These are phyloP conservation scores for Sporothrix sp. DNA, from an alignment of 2,329 filamentous ascomycete genomes.

Conservation along the genomic window DNA sequence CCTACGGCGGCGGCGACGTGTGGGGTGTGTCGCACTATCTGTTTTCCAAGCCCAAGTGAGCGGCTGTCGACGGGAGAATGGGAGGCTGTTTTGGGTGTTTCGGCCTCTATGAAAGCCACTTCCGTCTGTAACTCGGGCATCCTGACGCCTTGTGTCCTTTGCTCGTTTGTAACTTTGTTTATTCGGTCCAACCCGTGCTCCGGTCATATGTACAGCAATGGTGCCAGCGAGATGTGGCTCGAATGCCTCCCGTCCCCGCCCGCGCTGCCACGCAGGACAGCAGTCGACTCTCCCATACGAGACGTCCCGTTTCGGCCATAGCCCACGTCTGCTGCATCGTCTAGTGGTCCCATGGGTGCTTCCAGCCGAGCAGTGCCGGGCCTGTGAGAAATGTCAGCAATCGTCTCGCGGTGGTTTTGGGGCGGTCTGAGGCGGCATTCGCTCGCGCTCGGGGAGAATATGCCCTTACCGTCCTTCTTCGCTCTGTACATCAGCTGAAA, in stretches of 20 bases:
- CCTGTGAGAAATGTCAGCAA: constrained; percentile 31
- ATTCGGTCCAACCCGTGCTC: background rate
- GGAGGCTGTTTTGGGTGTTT: background rate
- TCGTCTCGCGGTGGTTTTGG: background rate
- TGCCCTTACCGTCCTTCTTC: constrained; percentile 71
- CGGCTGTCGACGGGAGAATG: background rate
- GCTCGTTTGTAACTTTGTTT: background rate
- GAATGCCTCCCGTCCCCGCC: too few relatives aligned
- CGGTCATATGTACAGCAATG: constrained; percentile 5
- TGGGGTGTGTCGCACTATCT: constrained; percentile 61
- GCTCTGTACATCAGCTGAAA: constrained; percentile 84
- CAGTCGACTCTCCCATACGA: background rate
- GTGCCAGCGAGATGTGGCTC: too few relatives aligned
- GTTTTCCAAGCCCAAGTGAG: constrained; percentile 45
- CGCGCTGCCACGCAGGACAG: too few relatives aligned
- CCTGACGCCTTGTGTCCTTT: background rate
- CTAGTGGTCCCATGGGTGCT: constrained; percentile 94
- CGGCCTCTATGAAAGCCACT: too few relatives aligned
- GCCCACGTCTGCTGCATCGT: constrained; percentile 14
- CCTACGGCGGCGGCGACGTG: constrained; percentile 52
- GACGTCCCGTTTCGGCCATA: background rate
- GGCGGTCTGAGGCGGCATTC: too few relatives aligned
- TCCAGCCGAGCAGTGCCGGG: constrained; percentile 78
- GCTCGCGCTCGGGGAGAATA: background rate
- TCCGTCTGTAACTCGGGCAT: too few relatives aligned